Conservation (phyloP, 169 alveolate genomes). For the Pseudocohnilembus persalinus region DNA sequence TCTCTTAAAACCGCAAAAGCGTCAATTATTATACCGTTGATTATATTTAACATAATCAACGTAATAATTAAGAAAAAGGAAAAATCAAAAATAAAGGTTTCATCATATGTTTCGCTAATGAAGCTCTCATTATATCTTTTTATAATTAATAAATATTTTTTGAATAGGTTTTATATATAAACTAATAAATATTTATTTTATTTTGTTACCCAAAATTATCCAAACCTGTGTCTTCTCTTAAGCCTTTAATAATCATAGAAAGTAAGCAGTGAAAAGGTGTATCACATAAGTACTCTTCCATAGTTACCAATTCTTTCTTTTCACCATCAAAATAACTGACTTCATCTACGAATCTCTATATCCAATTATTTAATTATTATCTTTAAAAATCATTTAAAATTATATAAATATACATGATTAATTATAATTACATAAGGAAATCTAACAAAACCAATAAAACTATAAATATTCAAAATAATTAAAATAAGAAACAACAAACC, state of each 20-base stretch:
- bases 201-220: constrained; percentile 58
- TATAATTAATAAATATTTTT: too few relatives aligned
- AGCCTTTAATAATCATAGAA: constrained; percentile 52
- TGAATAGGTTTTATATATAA: too few relatives aligned
- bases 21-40: constrained; percentile 69
- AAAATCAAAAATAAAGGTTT: constrained; percentile 63
- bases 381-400: too few relatives aligned
- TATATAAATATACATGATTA: constrained; percentile 7
- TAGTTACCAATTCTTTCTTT: not conserved
- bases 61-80: constrained; percentile 59
- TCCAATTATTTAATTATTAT: too few relatives aligned
- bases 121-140: constrained; percentile 42
- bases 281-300: constrained; percentile 54
- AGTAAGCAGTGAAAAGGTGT: constrained; percentile 59
- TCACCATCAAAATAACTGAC: constrained; percentile 3
- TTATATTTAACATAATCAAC: constrained; percentile 51
- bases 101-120: constrained; percentile 28
- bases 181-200: too few relatives aligned
- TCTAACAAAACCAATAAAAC: constrained; percentile 37
- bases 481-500: constrained; percentile 34
- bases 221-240: constrained; percentile 62
- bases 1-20: constrained; percentile 73
- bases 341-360: constrained; percentile 17
- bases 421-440: constrained; percentile 42
- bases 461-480: constrained; percentile 35